Conservation (phyloP, 768 basidiomycete species). For the Terana coerulea region DNA sequence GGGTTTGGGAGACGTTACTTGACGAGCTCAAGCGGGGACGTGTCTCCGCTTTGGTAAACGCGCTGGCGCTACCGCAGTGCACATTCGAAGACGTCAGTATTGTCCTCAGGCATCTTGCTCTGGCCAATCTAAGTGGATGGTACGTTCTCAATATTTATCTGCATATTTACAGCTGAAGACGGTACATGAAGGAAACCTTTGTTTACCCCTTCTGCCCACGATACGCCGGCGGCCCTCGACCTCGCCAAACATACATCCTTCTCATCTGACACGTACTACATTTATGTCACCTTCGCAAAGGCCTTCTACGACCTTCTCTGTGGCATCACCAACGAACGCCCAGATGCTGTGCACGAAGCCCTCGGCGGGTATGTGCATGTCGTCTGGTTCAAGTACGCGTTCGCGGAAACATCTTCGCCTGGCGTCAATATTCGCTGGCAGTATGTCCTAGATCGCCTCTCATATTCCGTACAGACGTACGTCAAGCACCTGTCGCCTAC, state of each 20-base stretch:
- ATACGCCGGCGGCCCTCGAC: background rate
- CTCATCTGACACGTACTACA: background rate
- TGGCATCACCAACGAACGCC: background rate
- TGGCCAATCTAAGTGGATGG: background rate
- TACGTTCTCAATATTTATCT: background rate
- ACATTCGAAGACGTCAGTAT: background rate
- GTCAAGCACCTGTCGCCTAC: background rate
- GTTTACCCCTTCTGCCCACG: background rate
- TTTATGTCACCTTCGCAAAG: background rate
- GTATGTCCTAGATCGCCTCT: background rate
- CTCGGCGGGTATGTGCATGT: background rate
- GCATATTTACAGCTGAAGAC: background rate
- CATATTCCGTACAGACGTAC: background rate
- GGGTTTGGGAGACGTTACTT: background rate
- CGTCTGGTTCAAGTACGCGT: constrained; percentile 4
- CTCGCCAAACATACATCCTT: background rate
- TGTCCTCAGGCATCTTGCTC: background rate
- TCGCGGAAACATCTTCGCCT: background rate
- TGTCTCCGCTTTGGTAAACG: background rate
- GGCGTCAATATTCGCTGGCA: background rate
- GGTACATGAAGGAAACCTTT: background rate
- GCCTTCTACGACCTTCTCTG: background rate
- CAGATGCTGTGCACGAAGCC: background rate
- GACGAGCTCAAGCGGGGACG: background rate
- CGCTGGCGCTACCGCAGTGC: background rate